phyloP scores from a whole-genome alignment of 176 grass and related monocot genomes.

The Triticum urartu region DNA sequence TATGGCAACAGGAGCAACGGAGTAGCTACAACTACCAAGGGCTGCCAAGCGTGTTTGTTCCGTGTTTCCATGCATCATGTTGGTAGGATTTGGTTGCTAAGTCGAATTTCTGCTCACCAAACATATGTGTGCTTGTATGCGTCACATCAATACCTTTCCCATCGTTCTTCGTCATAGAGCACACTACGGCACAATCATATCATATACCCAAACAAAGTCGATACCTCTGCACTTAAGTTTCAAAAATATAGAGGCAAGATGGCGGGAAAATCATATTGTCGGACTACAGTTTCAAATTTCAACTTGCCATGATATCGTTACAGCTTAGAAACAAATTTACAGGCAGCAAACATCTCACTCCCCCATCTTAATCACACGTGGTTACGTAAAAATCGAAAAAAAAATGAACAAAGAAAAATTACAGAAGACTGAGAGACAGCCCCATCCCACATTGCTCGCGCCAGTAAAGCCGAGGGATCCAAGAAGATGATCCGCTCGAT shows the following conservation, averaged over 20 bases:
- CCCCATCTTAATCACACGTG: not conserved
- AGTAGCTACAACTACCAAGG: not conserved
- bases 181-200: no score
- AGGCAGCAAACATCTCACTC: constrained; percentile 7
- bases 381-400: not conserved
- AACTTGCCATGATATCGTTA: constrained; percentile 22
- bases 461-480: not conserved
- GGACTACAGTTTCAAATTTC: constrained; percentile 23
- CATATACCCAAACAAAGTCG: no score
- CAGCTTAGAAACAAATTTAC: constrained; percentile 30
- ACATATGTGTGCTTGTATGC: not conserved
- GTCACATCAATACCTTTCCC: not conserved
- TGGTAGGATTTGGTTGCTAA: not conserved
- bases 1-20: not conserved
- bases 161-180: not conserved
- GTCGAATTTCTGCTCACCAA: not conserved
- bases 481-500: not conserved
- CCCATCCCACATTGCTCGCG: not conserved
- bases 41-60: not conserved
- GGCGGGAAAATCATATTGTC: not conserved
- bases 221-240: not conserved
- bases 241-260: not conserved
- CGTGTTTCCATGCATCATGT: not conserved
- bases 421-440: not conserved
- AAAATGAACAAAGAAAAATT: not conserved